These are phyloP conservation scores for Phytopythium chamaehyphon DNA, from an alignment of 352 stramenopile genomes.

Conservation along the genomic window DNA sequence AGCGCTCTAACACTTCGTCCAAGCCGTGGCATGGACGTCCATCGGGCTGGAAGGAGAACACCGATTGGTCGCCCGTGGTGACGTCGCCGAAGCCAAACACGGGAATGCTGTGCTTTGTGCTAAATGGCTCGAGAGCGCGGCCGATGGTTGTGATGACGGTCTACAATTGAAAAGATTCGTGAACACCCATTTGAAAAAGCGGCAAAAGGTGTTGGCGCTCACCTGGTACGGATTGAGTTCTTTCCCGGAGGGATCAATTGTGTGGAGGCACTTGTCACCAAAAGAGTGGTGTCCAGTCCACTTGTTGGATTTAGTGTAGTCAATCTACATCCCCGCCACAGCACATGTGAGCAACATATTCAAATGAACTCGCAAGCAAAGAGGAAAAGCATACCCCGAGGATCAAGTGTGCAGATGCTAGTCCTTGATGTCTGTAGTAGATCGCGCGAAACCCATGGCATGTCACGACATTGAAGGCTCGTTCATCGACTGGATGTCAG, in stretches of 20 bases:
- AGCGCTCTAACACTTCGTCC: constrained; percentile 46
- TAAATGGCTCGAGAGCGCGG: constrained; percentile 56
- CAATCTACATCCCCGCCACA: no score
- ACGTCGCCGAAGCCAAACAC: constrained; percentile 74
- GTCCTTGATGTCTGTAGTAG: constrained; percentile 37
- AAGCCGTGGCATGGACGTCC: constrained; percentile 45
- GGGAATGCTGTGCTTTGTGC: constrained; percentile 70
- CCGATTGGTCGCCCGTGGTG: constrained; percentile 38
- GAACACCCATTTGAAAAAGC: background rate
- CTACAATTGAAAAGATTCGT: constrained; percentile 12
- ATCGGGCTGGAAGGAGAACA: constrained; percentile 48
- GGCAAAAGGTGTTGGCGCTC: background rate
- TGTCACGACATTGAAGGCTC: background rate
- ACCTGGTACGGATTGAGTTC: constrained; percentile 68
- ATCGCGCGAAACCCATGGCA: background rate
- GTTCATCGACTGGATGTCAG: background rate
- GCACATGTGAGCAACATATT: no score
- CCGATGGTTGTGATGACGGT: constrained; percentile 69
- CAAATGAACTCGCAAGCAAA: no score
- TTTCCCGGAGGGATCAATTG: constrained; percentile 46
- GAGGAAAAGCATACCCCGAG: constrained; percentile 37
- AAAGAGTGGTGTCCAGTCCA: constrained; percentile 70
- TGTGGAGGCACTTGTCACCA: constrained; percentile 54
- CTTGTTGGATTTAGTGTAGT: constrained; percentile 80
- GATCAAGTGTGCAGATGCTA: constrained; percentile 70